Conservation (phyloP, 306 rosid species). For the Amphicarpaea edgeworthii region DNA sequence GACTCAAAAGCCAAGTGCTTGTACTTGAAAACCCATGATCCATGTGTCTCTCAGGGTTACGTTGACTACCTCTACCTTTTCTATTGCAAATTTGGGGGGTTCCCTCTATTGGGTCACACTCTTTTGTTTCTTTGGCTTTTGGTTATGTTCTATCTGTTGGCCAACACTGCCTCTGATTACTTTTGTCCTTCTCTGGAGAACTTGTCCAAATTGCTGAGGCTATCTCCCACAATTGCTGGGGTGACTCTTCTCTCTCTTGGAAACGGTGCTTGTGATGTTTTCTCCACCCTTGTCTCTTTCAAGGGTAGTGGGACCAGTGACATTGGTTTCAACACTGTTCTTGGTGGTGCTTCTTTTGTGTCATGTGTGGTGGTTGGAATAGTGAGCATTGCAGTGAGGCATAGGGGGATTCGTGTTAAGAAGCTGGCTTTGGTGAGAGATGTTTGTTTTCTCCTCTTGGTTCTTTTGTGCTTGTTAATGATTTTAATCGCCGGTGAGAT, state of each 20-base stretch:
- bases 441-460: constrained; percentile 57
- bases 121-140: constrained; percentile 61
- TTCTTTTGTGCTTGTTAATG: constrained; percentile 46
- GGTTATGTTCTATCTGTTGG: constrained; percentile 60
- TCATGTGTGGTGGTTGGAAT: constrained; percentile 65
- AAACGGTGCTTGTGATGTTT: constrained; percentile 64
- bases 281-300: constrained; percentile 59
- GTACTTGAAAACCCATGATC: constrained; percentile 52
- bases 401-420: constrained; percentile 35
- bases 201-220: constrained; percentile 53
- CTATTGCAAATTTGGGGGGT: constrained; percentile 61
- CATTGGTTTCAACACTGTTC: constrained; percentile 57
- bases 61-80: constrained; percentile 60
- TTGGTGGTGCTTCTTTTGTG: constrained; percentile 66
- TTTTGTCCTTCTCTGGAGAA: constrained; percentile 66
- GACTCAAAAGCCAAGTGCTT: constrained; percentile 55
- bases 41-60: constrained; percentile 63
- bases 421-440: constrained; percentile 60
- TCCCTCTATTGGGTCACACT: constrained; percentile 51
- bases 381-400: constrained; percentile 51
- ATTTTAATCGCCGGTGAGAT: constrained; percentile 53
- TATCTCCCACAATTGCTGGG: constrained; percentile 67
- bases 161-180: constrained; percentile 64
- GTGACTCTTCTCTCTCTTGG: constrained; percentile 71
- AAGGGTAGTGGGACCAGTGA: constrained; percentile 50